phyloP scores from a whole-genome alignment of 2,329 filamentous ascomycete species.

The Arthrinium puccinioides region DNA sequence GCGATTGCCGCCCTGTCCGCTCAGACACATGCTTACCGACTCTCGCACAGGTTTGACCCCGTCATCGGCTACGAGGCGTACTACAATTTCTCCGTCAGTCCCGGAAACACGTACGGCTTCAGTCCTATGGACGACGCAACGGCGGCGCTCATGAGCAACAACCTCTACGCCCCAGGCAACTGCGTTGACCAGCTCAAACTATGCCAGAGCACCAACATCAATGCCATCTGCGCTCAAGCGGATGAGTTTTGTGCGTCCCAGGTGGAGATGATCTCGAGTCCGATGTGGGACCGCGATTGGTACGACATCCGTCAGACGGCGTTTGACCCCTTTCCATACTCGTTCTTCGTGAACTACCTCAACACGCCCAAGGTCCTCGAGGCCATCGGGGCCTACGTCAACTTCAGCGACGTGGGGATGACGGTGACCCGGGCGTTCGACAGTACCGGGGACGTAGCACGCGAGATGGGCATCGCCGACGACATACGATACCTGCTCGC shows the following conservation, averaged over 20 bases:
- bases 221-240: conserved; percentile 44
- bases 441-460: conserved; percentile 41
- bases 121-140: conserved; percentile 41
- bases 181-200: conserved; percentile 49
- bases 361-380: conserved; percentile 45
- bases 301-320: conserved; percentile 51
- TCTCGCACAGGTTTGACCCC: conserved; percentile 38
- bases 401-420: conserved; percentile 42
- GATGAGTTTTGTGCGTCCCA: conserved; percentile 47
- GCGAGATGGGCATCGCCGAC: conserved; percentile 16
- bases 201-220: conserved; percentile 43
- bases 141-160: conserved; percentile 47
- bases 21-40: neutral
- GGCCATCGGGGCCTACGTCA: conserved; percentile 53
- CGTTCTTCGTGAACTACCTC: conserved; percentile 48
- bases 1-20: neutral
- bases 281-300: conserved; percentile 45
- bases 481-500: conserved; percentile 15
- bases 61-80: conserved; percentile 48
- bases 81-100: conserved; percentile 49
- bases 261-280: conserved; percentile 45
- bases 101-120: conserved; percentile 51
- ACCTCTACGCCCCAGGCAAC: conserved; percentile 52
- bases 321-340: conserved; percentile 51
- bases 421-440: conserved; percentile 47